Conservation (phyloP, 2,329 filamentous ascomycete species). For the Geoglossum cookeanum region DNA sequence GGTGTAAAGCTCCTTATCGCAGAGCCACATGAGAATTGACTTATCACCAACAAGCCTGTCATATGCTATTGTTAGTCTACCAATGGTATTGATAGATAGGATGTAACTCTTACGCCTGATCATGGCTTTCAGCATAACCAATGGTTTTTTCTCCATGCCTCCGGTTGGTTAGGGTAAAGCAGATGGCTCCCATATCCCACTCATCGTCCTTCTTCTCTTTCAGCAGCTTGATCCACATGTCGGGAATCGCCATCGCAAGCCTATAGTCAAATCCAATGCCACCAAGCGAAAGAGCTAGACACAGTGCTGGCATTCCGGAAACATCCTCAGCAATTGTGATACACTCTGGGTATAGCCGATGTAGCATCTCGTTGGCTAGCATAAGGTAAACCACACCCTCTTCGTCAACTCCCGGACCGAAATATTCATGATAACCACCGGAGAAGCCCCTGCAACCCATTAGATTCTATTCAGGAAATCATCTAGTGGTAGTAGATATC, state of each 20-base stretch:
- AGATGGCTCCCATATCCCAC: conserved; percentile 77
- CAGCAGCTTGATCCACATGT: conserved; percentile 97
- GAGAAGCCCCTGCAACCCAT: conserved; percentile 58
- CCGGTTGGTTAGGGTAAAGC: conserved; percentile 77
- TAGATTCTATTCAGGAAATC: background rate
- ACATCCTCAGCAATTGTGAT: conserved; percentile 96
- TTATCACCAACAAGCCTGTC: conserved; percentile 88
- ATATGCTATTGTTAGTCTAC: background rate
- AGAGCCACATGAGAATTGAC: conserved; percentile 92
- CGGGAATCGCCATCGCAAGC: conserved; percentile 90
- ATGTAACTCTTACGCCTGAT: conserved; percentile 64
- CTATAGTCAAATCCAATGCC: conserved; percentile 95
- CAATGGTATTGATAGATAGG: background rate
- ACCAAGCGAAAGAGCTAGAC: conserved; percentile 64
- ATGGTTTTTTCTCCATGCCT: conserved; percentile 96
- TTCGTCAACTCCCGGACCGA: conserved; percentile 72
- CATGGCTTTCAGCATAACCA: conserved; percentile 90
- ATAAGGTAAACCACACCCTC: conserved; percentile 91
- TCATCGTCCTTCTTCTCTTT: conserved; percentile 83
- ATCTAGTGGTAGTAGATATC: conserved; percentile 18
- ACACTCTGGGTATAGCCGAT: conserved; percentile 65
- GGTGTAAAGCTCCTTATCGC: conserved; percentile 92
- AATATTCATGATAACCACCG: conserved; percentile 96
- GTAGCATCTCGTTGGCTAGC: conserved; percentile 90
- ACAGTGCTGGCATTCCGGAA: conserved; percentile 95